A percentile compares a stretch with the other conserved stretches of the same genome.
These are phyloP conservation scores for Leucosporidium creatinivorum DNA, from an alignment of 768 basidiomycete genomes.

Conservation along the genomic window DNA sequence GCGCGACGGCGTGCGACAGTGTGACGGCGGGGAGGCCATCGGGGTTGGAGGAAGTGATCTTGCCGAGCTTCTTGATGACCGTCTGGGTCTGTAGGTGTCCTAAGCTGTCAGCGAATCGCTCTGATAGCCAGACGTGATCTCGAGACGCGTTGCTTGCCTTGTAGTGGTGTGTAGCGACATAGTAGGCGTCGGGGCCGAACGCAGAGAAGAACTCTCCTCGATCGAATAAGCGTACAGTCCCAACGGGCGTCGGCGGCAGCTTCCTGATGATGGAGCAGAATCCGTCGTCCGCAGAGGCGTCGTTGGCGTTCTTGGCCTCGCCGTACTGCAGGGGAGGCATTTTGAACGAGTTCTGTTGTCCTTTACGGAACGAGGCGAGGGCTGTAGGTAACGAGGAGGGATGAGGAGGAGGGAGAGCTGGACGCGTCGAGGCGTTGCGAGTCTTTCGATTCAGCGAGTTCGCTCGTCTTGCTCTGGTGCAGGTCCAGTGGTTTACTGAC, in stretches of 20 bases:
- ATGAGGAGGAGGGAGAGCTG: no score
- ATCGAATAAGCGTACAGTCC: conserved; percentile 80
- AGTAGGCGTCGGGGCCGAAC: conserved; percentile 81
- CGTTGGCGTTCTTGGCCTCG: background rate
- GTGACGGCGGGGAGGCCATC: conserved; percentile 58
- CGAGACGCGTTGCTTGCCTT: conserved; percentile 19
- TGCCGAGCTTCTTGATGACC: conserved; percentile 83
- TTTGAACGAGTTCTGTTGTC: background rate
- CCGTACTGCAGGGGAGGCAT: background rate
- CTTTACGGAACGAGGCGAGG: background rate
- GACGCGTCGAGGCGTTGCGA: no score
- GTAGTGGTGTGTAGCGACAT: conserved; percentile 55
- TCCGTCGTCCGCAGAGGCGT: conserved; percentile 56
- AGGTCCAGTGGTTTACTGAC: no score
- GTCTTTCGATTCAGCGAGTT: no score
- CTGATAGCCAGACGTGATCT: background rate
- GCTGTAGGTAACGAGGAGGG: no score
- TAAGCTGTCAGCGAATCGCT: conserved; percentile 38
- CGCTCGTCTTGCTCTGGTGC: no score
- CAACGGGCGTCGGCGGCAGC: conserved; percentile 47
- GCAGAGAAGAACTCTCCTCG: conserved; percentile 75
- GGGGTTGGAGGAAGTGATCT: conserved; percentile 25
- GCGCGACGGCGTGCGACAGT: conserved; percentile 67
- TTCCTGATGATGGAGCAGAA: conserved; percentile 54
- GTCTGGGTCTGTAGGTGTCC: conserved; percentile 55